Evolutionary conservation across 2,329 filamentous ascomycete species (phyloP).

Genomic region (Pseudogymnoascus sp.): DNA sequence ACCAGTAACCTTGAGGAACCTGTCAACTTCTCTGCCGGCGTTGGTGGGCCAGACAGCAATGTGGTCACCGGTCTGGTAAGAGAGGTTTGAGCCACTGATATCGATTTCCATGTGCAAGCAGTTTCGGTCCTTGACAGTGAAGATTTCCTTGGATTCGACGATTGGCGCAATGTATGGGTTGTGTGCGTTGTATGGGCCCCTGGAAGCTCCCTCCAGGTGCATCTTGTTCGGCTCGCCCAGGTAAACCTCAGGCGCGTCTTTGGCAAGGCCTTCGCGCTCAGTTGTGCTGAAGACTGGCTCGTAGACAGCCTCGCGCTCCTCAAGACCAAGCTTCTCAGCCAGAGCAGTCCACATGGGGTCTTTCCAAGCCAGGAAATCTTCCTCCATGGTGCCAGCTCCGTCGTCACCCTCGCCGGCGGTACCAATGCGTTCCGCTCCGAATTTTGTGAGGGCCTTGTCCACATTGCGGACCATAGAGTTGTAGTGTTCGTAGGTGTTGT

Average conservation of each 20-base stretch:
- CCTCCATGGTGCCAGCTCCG: conserved; percentile 97
- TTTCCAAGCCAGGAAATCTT: conserved; percentile 98
- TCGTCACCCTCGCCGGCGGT: conserved; percentile 92
- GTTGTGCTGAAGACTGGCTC: conserved; percentile 83
- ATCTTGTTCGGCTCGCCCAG: conserved; percentile 94
- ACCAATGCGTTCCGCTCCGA: conserved; percentile 79
- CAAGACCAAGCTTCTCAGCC: conserved; percentile 72
- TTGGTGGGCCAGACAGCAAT: conserved; percentile 97
- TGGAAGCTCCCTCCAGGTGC: conserved; percentile 77
- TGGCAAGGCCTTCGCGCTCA: conserved; percentile 65
- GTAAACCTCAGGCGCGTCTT: conserved; percentile 76
- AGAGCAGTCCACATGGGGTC: conserved; percentile 96
- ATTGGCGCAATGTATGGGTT: conserved; percentile 97
- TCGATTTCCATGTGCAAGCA: conserved; percentile 96
- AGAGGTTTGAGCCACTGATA: conserved; percentile 79
- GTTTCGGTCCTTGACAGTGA: conserved; percentile 82
- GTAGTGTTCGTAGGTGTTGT: conserved; percentile 99
- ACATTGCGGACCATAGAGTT: conserved; percentile 97
- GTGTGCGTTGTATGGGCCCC: conserved; percentile 90
- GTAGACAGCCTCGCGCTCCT: conserved; percentile 94
- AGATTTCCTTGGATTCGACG: conserved; percentile 81
- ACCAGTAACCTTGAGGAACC: conserved; percentile 73
- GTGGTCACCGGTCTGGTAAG: conserved; percentile 94
- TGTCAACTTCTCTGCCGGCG: conserved; percentile 82
- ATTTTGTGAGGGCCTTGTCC: conserved; percentile 69